A percentile compares a stretch with the other conserved stretches of the same genome.
Conservation (phyloP, 2,329 filamentous ascomycete genomes). For the Monosporascus sp. region DNA sequence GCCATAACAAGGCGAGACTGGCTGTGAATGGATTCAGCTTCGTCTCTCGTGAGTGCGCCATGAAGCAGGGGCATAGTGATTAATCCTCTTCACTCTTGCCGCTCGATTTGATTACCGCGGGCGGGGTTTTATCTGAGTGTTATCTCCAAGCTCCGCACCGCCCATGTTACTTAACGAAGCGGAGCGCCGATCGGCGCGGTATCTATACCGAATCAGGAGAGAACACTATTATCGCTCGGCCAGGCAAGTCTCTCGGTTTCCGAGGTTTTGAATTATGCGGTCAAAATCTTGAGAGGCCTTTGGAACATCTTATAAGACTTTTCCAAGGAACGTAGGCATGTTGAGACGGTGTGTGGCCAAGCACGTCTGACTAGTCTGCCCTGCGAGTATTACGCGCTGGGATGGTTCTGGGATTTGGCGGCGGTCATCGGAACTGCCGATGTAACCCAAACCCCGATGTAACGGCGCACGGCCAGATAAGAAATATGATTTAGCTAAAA, state of each 20-base stretch:
- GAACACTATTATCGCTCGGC: background rate
- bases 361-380: no score
- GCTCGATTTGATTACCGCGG: background rate
- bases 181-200: background rate
- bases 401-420: no score
- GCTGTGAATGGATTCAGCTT: background rate
- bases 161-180: background rate
- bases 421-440: no score
- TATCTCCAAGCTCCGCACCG: background rate
- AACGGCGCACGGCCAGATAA: no score
- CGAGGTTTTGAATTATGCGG: no score
- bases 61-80: background rate
- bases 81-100: background rate
- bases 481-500: no score
- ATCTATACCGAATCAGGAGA: background rate
- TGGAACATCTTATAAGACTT: no score
- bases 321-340: no score
- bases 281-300: no score
- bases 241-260: background rate
- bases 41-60: background rate
- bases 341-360: no score
- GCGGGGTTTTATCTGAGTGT: background rate
- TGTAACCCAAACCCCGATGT: no score
- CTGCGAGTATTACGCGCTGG: no score
- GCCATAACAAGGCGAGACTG: background rate